Conservation (phyloP, 768 basidiomycete species). For the Dioszegia hungarica region DNA sequence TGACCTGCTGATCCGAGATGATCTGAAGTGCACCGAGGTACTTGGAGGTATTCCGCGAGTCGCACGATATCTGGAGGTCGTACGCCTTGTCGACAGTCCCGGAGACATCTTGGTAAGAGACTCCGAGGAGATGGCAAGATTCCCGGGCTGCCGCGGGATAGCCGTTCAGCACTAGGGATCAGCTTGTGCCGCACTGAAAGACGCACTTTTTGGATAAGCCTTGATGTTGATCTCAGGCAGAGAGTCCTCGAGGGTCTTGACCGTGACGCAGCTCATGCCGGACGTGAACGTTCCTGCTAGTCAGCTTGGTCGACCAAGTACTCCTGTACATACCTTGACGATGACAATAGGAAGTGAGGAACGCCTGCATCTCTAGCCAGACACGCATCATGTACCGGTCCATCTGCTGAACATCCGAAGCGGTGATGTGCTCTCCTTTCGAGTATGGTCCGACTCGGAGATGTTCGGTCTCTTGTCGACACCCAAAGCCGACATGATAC, state of each 20-base stretch:
- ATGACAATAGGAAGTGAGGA: slow-evolving; percentile 12
- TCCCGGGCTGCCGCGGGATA: background rate
- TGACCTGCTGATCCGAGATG: slow-evolving; percentile 13
- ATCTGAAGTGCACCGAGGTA: slow-evolving; percentile 31
- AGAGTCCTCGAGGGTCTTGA: slow-evolving; percentile 2
- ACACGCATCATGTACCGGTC: slow-evolving; percentile 37
- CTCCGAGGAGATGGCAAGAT: slow-evolving; percentile 17
- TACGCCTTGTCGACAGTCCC: slow-evolving; percentile 29
- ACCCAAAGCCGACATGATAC: slow-evolving; percentile 37
- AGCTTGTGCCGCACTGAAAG: background rate
- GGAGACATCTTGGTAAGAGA: slow-evolving; percentile 17
- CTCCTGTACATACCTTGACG: slow-evolving; percentile 15
- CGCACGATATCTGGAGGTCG: slow-evolving; percentile 19
- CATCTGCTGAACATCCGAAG: slow-evolving; percentile 25
- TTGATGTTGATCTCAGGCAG: slow-evolving; percentile 2
- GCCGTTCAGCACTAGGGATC: background rate
- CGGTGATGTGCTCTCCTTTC: slow-evolving; percentile 10
- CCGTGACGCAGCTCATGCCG: background rate
- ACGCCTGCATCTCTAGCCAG: slow-evolving; percentile 35
- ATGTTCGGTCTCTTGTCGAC: slow-evolving; percentile 24
- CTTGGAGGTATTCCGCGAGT: slow-evolving; percentile 9
- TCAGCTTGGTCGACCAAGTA: background rate
- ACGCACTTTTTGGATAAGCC: slow-evolving; percentile 21
- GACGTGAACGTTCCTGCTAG: background rate
- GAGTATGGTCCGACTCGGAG: slow-evolving; percentile 33